Evolutionary conservation across 495 filamentous ascomycete genomes (phyloP), one percentile per base, ranked within the genome.

Genomic region (Trichoderma reesei): DNA sequence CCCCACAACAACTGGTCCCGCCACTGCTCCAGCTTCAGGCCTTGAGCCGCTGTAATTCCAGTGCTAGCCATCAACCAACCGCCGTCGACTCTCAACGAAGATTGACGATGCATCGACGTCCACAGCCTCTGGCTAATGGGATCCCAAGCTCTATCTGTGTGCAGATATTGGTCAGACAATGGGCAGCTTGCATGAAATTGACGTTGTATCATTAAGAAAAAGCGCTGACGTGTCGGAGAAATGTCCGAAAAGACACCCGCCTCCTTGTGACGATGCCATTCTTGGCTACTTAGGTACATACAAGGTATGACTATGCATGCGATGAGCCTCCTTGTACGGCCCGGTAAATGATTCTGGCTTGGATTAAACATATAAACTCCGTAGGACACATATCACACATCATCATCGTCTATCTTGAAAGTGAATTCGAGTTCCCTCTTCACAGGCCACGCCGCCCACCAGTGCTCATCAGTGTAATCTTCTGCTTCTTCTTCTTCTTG

Each of bases 381-480:
- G 16, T 48, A 48, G 20, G 16, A 7, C 18, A 7, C 14, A 48
- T 0, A 18, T 26, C 1, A 26, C 26, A 26, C 26, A 26, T 26
- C 26, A 26, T 26, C 26, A 48, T 48, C 44, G 5, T 48, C 44
- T 48, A 6, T 48, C 16, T 39, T 39, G 38, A 16, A 9, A 46
- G 0, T 56, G 8, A 6, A 33, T 14, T 48, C 44, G 44, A 48
- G 14, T 31, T 26, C 48, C 61, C 7, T 36, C 38, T 6, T 39
- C 38, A 75, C 18, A 69, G 66, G 10, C 74, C 76, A 60, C 78
- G 68, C 51, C 72, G 71, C 9, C 79, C 71, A 26, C 79, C 77
- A 5, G 92, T 96, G 65, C 90, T 92, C 92, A 96, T 96, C 64
- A 96, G 72, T 10, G 90, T 96, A 61, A 96, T 96, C 80, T 95